phyloP scores from a whole-genome alignment of 371 early-diverging fungal species.

The Mucor irregularis region DNA sequence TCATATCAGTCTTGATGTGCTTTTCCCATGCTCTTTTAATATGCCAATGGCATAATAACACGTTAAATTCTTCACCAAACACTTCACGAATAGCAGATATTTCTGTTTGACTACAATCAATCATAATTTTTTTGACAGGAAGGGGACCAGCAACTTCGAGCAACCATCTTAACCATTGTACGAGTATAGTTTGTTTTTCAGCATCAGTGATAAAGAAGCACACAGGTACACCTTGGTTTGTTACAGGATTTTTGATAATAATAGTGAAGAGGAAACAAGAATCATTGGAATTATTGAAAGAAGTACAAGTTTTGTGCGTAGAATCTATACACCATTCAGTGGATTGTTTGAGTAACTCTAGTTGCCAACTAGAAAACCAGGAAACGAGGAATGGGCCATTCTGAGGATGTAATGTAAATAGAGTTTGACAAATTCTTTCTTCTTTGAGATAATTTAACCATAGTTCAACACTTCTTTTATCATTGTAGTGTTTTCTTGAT shows the following conservation, averaged over 20 bases:
- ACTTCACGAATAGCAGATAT: background rate
- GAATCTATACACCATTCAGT: slow-evolving; percentile 6
- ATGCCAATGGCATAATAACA: slow-evolving; percentile 10
- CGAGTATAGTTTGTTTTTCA: background rate
- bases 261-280: background rate
- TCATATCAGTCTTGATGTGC: slow-evolving; percentile 2
- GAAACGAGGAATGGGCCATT: slow-evolving; percentile 3
- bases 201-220: slow-evolving; percentile 9
- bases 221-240: slow-evolving; percentile 2
- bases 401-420: background rate
- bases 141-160: background rate
- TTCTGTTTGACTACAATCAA: slow-evolving; percentile 6
- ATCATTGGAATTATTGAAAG: background rate
- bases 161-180: background rate
- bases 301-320: slow-evolving; percentile 1
- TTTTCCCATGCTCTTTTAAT: slow-evolving; percentile 12
- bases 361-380: background rate
- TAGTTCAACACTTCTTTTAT: background rate
- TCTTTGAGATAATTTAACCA: background rate
- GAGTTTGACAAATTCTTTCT: background rate
- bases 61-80: background rate
- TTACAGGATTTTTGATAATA: background rate
- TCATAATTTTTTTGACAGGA: background rate
- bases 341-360: background rate
- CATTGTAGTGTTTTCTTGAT: background rate